Evolutionary conservation across 805 yeast genomes (phyloP).

Genomic region (Ogataea methylovora): DNA sequence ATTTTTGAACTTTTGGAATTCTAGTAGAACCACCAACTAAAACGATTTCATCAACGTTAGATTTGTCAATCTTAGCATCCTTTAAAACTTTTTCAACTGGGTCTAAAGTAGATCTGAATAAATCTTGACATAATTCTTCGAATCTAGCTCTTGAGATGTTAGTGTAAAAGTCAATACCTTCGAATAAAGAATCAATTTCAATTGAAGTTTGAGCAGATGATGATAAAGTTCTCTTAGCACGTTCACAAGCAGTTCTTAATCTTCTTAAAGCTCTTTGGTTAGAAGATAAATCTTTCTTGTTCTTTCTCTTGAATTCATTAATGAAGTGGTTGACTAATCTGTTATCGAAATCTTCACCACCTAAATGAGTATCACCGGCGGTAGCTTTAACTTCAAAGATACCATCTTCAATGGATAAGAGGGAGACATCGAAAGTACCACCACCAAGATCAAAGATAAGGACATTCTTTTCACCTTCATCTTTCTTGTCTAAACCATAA

Average conservation of each 20-base stretch:
- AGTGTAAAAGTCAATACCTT: constrained; percentile 95
- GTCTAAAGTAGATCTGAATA: constrained; percentile 89
- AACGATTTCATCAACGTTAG: constrained; percentile 86
- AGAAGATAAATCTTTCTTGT: constrained; percentile 84
- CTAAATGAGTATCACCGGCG: constrained; percentile 86
- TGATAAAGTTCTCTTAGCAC: constrained; percentile 97
- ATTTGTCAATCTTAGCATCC: constrained; percentile 86
- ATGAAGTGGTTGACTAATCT: constrained; percentile 92
- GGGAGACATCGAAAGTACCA: constrained; percentile 96
- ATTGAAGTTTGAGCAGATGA: constrained; percentile 93
- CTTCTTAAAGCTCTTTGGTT: constrained; percentile 98
- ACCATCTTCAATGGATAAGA: constrained; percentile 90
- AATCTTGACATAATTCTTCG: constrained; percentile 91
- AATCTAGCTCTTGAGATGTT: constrained; percentile 96
- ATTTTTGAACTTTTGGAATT: constrained; percentile 94
- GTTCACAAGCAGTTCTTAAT: constrained; percentile 97
- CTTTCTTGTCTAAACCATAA: constrained; percentile 79
- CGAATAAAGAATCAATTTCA: constrained; percentile 91
- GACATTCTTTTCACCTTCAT: constrained; percentile 77
- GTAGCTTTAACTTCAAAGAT: constrained; percentile 95
- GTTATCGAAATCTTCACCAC: constrained; percentile 99
- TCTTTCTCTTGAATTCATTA: constrained; percentile 95
- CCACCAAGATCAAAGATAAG: constrained; percentile 95
- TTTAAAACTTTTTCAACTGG: constrained; percentile 94
- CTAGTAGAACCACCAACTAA: constrained; percentile 98